Base-by-base conservation (phyloP, 2,329 filamentous ascomycete species). In the Arthrobotrys iridis region DNA sequence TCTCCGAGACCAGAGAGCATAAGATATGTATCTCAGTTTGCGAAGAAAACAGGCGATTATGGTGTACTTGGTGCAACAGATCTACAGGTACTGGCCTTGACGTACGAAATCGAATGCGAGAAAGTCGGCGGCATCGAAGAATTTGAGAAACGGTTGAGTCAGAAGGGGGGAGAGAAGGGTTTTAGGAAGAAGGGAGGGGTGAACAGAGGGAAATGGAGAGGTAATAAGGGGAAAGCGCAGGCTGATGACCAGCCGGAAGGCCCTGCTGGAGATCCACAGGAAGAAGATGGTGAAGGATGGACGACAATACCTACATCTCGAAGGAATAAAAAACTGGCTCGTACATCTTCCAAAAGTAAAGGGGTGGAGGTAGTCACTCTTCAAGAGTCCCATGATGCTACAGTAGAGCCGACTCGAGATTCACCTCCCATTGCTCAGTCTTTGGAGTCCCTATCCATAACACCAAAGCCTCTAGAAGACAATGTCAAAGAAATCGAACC, bases 61-160 rank as follows among this genome's bases (percentile, higher is more conserved):
- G 88, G 91, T 8, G 94, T 97, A 0, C 84, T 99, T 71, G 97
- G 93, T 83, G 89, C 87, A 80, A 91, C 93, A 0, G 95, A 99
- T 88, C 85, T 98, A 75, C 91, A 96, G 78, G 87, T 99, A 41
- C 85, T 98, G 80, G 95, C 94, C 6, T 84, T 99, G 66, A 91
- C 93, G 0, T 98, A 98, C 82, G 95, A 99, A 81, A 82, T 98
- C n/a, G 94, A 98, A 80, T 91, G 92, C 79, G 93, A 98, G 84
- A 86, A 90, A 71, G 96, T 96, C 81, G 1, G 90, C 11, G 64
- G 71, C 13, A 3, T 22, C 7, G 41, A 68, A 37, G 71, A 70
- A 35, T 75, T 68, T 22, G 35, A 67, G 20, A 68, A 55, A 18
- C 37, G 45, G 28, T 10, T 68, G 24, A 50, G 50, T 24, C 22